phyloP scores from a whole-genome alignment of 73 alveolate species.

The Stentor roeselii region DNA sequence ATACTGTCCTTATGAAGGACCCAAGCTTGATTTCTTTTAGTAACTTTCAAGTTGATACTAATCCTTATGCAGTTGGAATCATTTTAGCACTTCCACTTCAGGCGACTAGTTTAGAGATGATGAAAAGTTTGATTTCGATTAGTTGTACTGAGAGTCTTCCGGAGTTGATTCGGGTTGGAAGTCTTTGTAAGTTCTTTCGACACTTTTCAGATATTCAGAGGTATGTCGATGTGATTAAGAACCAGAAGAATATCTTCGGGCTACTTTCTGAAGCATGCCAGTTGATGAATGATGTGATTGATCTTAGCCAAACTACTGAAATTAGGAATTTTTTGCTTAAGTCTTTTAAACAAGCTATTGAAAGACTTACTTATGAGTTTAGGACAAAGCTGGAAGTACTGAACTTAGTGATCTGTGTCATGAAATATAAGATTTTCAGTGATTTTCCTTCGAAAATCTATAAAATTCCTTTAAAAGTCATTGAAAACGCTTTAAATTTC shows the following conservation, averaged over 20 bases:
- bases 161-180: not conserved
- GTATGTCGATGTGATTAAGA: not conserved
- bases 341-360: not conserved
- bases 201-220: not conserved
- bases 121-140: not conserved
- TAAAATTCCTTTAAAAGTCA: not conserved
- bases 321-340: too few species aligned
- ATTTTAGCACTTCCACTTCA: not conserved
- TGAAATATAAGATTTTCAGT: not conserved
- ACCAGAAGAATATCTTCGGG: not conserved
- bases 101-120: not conserved
- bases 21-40: not conserved
- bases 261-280: not conserved
- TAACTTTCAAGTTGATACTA: too few species aligned
- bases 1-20: not conserved
- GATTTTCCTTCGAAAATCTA: not conserved
- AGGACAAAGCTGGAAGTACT: not conserved
- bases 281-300: not conserved
- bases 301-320: not conserved
- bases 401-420: not conserved
- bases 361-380: not conserved
- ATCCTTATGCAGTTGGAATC: not conserved
- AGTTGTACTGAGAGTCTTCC: not conserved
- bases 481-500: not conserved
- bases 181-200: not conserved